phyloP scores from a whole-genome alignment of 2,329 filamentous ascomycete genomes.

The Gnomoniopsis sp. region DNA sequence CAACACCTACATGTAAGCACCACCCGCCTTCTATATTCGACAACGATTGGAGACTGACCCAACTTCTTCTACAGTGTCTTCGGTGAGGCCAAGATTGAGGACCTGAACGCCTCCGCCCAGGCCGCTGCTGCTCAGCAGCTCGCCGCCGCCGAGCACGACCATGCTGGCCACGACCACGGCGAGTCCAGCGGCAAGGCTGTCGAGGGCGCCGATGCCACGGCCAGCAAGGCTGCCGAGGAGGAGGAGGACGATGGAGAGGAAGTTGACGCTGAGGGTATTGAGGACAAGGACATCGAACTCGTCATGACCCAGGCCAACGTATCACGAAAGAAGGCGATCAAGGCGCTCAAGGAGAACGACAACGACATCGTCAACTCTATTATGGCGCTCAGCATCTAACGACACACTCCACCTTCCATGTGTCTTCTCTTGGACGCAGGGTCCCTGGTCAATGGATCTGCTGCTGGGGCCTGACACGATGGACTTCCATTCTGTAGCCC shows the following conservation, averaged over 20 bases:
- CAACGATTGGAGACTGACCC: slow-evolving; percentile 16
- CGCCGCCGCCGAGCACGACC: slow-evolving; percentile 65
- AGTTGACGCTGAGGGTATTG: slow-evolving; percentile 88
- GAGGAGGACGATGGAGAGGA: slow-evolving; percentile 94
- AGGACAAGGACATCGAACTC: slow-evolving; percentile 99
- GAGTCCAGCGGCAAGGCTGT: slow-evolving; percentile 59
- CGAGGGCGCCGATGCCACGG: slow-evolving; percentile 53
- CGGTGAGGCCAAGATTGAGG: slow-evolving; percentile 99
- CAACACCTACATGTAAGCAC: slow-evolving; percentile 98
- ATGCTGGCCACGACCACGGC: slow-evolving; percentile 70
- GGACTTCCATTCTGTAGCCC: slow-evolving; percentile 12
- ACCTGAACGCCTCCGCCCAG: slow-evolving; percentile 97
- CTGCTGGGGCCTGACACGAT: background rate
- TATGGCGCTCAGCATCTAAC: slow-evolving; percentile 89
- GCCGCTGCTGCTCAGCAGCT: slow-evolving; percentile 94
- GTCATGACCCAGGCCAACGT: slow-evolving; percentile 98
- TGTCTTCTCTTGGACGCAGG: background rate
- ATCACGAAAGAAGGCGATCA: slow-evolving; percentile 97
- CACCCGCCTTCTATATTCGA: background rate
- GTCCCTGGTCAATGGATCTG: background rate
- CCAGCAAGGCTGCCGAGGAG: slow-evolving; percentile 67
- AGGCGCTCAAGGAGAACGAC: slow-evolving; percentile 98
- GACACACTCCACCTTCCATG: background rate
- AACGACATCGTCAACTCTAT: slow-evolving; percentile 99
- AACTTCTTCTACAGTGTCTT: slow-evolving; percentile 68